Base-by-base conservation (phyloP, 2,329 filamentous ascomycete genomes). In the Onygena corvina region DNA sequence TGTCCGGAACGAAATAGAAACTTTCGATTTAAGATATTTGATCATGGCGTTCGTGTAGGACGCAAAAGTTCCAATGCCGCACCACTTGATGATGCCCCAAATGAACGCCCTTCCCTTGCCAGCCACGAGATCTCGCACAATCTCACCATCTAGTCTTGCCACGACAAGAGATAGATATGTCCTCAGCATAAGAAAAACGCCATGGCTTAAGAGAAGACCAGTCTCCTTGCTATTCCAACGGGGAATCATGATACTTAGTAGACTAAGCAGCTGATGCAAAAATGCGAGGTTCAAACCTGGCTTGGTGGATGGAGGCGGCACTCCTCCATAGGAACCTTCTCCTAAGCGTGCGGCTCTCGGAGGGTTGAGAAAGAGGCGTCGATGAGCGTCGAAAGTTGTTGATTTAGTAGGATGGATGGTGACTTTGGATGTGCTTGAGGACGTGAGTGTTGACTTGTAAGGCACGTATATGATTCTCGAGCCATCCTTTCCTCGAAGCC, bases 21-120 rank as follows among this genome's bases (percentile, higher is more conserved):
- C 88, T 71, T 98, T 98, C 46, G 86, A 90, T 67, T 98, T 90
- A 54, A 98, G 76, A 68, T 86, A 98, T 67, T 96, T 96, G 74
- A 98, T 98, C 84, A 93, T 95, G 49, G 90, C 88, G 66, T 98
- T 98, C 46, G 90, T 95, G 62, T 98, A 98, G 0, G 90, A 94
- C 6, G 89, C 90, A 55, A 96, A 81, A 2, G 85, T 86, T 35
- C 92, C 92, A 30, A 98, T 82, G 2, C 90, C 88, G 56, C 89
- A 88, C 92, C 92, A 98, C 74, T 96, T 95, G 45, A 83, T 65
- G 42, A 98, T 83, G 4, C 92, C 92, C 80, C 83, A 85, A 6
- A 92, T 71, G 64, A 98, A 98, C 0, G 80, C 76, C 59, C 81
- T 88, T 14, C 90, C 90, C 59, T 95, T 89, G 7, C 92, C 92